These are phyloP conservation scores for Pezizomycotina sp. DNA, from an alignment of 2,329 filamentous ascomycete genomes.

Conservation along the genomic window DNA sequence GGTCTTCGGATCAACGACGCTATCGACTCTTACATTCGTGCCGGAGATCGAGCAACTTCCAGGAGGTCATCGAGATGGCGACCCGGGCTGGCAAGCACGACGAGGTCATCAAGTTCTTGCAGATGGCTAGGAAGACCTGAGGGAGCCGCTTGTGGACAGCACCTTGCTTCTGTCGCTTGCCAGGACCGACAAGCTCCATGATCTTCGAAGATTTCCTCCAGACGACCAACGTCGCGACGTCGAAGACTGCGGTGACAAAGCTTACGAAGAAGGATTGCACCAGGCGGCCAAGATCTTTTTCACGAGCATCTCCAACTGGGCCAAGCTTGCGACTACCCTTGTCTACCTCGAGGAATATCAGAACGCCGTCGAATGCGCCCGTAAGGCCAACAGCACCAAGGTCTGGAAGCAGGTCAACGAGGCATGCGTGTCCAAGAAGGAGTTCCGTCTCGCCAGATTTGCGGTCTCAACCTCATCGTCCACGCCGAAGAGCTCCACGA, in stretches of 20 bases:
- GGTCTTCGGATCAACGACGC: slow-evolving; percentile 81
- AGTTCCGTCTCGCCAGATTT: slow-evolving; percentile 99
- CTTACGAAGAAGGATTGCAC: slow-evolving; percentile 82
- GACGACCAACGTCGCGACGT: slow-evolving; percentile 82
- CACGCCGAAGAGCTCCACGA: slow-evolving; percentile 89
- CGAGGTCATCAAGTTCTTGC: slow-evolving; percentile 87
- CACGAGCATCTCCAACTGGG: slow-evolving; percentile 97
- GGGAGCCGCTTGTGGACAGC: slow-evolving; percentile 86
- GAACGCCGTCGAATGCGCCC: slow-evolving; percentile 87
- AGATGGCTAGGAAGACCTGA: slow-evolving; percentile 96
- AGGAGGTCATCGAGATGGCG: slow-evolving; percentile 89
- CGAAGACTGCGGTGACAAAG: slow-evolving; percentile 94
- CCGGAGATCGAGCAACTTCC: slow-evolving; percentile 77
- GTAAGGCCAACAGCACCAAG: slow-evolving; percentile 97
- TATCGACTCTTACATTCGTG: slow-evolving; percentile 95
- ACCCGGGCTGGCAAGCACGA: slow-evolving; percentile 95
- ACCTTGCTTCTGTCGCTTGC: slow-evolving; percentile 87
- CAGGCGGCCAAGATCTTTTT: slow-evolving; percentile 98
- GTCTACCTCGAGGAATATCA: slow-evolving; percentile 97
- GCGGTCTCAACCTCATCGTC: slow-evolving; percentile 91
- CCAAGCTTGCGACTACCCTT: slow-evolving; percentile 90
- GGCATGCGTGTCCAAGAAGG: slow-evolving; percentile 91
- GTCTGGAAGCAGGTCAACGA: slow-evolving; percentile 98
- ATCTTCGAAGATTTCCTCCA: slow-evolving; percentile 94
- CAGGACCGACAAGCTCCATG: slow-evolving; percentile 73